Percentiles rank a stretch among this genome's conserved stretches.
Conservation (phyloP, 345 rosid genomes). For the Moricandia arvensis region DNA sequence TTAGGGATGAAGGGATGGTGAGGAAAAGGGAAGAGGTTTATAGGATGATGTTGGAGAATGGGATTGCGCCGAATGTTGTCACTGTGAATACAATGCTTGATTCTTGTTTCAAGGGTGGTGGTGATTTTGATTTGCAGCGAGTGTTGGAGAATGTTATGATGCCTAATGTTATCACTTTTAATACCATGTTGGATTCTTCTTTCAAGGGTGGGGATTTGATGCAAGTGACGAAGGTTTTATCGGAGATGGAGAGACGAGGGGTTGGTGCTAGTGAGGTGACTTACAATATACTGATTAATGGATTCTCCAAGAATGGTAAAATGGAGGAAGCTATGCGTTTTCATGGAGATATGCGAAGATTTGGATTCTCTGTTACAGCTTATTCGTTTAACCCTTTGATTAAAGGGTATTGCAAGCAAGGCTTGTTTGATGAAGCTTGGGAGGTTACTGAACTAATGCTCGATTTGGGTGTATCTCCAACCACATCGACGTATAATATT, state of each 20-base stretch:
- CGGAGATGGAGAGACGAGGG: conserved; percentile 47
- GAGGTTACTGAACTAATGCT: conserved; percentile 52
- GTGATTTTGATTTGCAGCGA: conserved; percentile 46
- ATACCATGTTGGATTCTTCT: conserved; percentile 58
- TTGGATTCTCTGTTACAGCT: conserved; percentile 50
- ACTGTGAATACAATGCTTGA: conserved; percentile 61
- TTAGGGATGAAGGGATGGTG: conserved; percentile 45
- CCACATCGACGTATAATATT: conserved; percentile 48
- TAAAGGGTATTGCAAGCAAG: conserved; percentile 51
- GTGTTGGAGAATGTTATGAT: conserved; percentile 39
- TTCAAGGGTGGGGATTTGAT: conserved; percentile 58
- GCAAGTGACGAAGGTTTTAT: conserved; percentile 44
- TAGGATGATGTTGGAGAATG: conserved; percentile 49
- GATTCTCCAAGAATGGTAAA: conserved; percentile 52
- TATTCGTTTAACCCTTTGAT: conserved; percentile 60
- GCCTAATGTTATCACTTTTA: conserved; percentile 55
- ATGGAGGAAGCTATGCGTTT: conserved; percentile 50
- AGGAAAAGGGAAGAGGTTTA: conserved; percentile 40
- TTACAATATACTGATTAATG: conserved; percentile 57
- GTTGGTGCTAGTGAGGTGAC: conserved; percentile 49
- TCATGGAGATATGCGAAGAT: conserved; percentile 49
- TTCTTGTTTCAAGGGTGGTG: conserved; percentile 33
- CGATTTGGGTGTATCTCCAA: conserved; percentile 43
- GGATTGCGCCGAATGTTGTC: conserved; percentile 51
- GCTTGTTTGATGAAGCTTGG: conserved; percentile 53